Evolutionary conservation across 768 basidiomycete species (phyloP), one percentile per base, ranked within the genome.

Genomic region (Rhizopogon vulgaris): DNA sequence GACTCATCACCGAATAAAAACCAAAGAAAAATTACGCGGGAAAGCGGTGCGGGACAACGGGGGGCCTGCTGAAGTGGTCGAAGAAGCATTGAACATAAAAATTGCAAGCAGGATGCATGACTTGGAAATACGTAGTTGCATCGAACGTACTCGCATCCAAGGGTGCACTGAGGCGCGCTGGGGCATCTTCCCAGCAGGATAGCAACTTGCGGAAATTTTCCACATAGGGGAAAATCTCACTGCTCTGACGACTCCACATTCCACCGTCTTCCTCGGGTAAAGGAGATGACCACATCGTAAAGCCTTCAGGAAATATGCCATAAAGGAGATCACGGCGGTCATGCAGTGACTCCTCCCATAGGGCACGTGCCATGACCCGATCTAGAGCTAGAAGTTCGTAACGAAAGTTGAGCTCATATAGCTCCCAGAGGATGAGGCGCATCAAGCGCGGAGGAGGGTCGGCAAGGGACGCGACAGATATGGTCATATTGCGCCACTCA

Each of bases 331-430:
- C 40, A 5, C 28, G 28, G 3, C n/a, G 22, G 14, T 55, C 41
- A 10, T 3, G 17, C 9, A 9, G 24, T 15, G 56, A n/a, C 15
- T 58, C 41, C 10, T 14, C 48, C 48, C 58, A 56, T n/a, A 41
- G n/a, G 4, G 8, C 4, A 14, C 46, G n/a, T 3, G 55, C 58
- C 10, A 52, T 36, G 36, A 38, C 38, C 3, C 34, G 38, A 24
- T 67, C 51, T 2, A 67, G 58, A 9, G 60, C 54, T 12, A 53
- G 43, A 8, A 65, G 48, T 25, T 64, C 56, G 36, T 54, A 60
- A 2, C 46, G 22, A 39, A 62, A 65, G 17, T 57, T 57, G 11
- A 59, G 53, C 30, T 65, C n/a, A n/a, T n/a, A n/a, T n/a, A n/a
- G n/a, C n/a, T n/a, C n/a, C n/a, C n/a, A n/a, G n/a, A n/a, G n/a